These are phyloP conservation scores for Termitomyces sp. DNA, from an alignment of 768 basidiomycete genomes.

Conservation along the genomic window DNA sequence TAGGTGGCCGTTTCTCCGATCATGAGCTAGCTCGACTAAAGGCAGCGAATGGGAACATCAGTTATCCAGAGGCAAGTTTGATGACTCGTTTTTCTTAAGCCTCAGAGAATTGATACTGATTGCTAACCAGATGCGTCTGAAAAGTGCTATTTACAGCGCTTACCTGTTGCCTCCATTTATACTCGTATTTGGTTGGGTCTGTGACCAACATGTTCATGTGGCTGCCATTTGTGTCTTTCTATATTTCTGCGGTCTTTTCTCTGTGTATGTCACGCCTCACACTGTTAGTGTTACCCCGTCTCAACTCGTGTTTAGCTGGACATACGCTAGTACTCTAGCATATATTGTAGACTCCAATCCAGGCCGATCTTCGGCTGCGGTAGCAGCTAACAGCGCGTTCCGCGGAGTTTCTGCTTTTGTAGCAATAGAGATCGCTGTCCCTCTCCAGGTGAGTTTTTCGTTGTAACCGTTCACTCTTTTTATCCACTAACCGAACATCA, in stretches of 20 bases:
- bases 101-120: background rate
- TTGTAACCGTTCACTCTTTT: background rate
- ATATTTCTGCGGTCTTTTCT: conserved; percentile 68
- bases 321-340: conserved; percentile 67
- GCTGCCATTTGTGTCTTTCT: conserved; percentile 66
- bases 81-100: background rate
- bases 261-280: conserved; percentile 45
- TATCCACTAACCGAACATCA: conserved; percentile 18
- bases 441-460: conserved; percentile 49
- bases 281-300: background rate
- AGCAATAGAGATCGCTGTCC: conserved; percentile 69
- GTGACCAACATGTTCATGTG: conserved; percentile 54
- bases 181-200: conserved; percentile 73
- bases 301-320: conserved; percentile 26
- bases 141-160: conserved; percentile 54
- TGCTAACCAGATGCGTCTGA: conserved; percentile 59
- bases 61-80: conserved; percentile 56
- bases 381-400: conserved; percentile 72
- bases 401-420: conserved; percentile 66
- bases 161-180: conserved; percentile 54
- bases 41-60: conserved; percentile 31
- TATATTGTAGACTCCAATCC: conserved; percentile 86
- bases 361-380: conserved; percentile 71
- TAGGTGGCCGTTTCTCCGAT: conserved; percentile 43
- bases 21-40: conserved; percentile 29